Evolutionary conservation across 129 eudicot species (phyloP).

Genomic region (Artemisia tridentata): DNA sequence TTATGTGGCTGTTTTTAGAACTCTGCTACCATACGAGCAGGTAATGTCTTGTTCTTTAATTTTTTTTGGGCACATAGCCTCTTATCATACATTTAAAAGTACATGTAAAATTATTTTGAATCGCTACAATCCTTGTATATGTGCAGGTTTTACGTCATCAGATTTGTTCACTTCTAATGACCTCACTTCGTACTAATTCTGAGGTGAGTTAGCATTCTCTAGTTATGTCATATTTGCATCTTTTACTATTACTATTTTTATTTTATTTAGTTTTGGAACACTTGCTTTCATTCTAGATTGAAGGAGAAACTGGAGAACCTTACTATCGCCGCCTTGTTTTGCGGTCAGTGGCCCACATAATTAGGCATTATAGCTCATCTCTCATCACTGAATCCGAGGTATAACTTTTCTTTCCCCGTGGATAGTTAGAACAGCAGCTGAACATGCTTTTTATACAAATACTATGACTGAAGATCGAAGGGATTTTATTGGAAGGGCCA

Average conservation of each 20-base stretch:
- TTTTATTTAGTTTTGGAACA: conserved; percentile 12
- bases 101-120: conserved; percentile 15
- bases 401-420: conserved; percentile 16
- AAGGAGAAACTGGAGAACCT: conserved; percentile 97
- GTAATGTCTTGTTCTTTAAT: conserved; percentile 30
- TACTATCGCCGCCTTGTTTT: conserved; percentile 90
- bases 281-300: conserved; percentile 47
- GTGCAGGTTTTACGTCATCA: conserved; percentile 85
- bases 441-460: conserved; percentile 4
- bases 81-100: not conserved
- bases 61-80: not conserved
- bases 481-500: too few relatives aligned
- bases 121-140: conserved; percentile 27
- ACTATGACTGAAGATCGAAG: too few relatives aligned
- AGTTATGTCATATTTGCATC: conserved; percentile 12
- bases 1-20: conserved; percentile 84
- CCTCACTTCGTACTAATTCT: conserved; percentile 92
- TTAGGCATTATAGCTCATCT: conserved; percentile 95
- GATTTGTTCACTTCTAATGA: conserved; percentile 97
- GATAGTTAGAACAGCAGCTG: conserved; percentile 16
- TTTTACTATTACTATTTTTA: not conserved
- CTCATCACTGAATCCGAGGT: conserved; percentile 97
- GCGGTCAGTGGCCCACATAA: conserved; percentile 95
- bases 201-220: conserved; percentile 55
- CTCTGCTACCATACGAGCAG: conserved; percentile 91